phyloP scores from a whole-genome alignment of 179 eudicot species.

The Heliamphora pulchella region DNA sequence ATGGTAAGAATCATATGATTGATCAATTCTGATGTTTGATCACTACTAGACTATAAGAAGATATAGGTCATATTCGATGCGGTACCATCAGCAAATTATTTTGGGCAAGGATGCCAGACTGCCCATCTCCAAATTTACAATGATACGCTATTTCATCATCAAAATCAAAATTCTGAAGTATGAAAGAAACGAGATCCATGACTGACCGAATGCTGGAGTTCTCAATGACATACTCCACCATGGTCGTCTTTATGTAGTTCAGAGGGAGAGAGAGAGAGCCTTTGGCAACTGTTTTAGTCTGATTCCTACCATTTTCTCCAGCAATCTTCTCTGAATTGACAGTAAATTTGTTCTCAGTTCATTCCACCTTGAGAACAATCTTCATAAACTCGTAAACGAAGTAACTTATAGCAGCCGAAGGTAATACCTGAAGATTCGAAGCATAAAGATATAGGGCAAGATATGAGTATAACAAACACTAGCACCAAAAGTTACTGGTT shows the following conservation, averaged over 20 bases:
- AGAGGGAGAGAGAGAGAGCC: background rate
- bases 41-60: background rate
- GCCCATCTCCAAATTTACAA: background rate
- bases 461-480: background rate
- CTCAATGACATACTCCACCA: background rate
- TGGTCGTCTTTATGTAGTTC: background rate
- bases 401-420: slow-evolving; percentile 63
- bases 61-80: background rate
- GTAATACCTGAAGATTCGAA: slow-evolving; percentile 44
- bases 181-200: background rate
- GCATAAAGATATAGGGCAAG: background rate
- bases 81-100: background rate
- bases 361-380: slow-evolving; percentile 58
- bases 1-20: background rate
- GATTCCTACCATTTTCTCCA: background rate
- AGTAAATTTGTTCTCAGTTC: slow-evolving; percentile 6
- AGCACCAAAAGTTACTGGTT: background rate
- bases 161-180: background rate
- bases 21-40: background rate
- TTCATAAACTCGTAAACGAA: slow-evolving; percentile 73
- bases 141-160: background rate
- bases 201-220: background rate
- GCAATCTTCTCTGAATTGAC: background rate
- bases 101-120: background rate
- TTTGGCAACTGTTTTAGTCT: background rate